Evolutionary conservation across 306 rosid species (phyloP).

Genomic region (Vachellia collinsii): DNA sequence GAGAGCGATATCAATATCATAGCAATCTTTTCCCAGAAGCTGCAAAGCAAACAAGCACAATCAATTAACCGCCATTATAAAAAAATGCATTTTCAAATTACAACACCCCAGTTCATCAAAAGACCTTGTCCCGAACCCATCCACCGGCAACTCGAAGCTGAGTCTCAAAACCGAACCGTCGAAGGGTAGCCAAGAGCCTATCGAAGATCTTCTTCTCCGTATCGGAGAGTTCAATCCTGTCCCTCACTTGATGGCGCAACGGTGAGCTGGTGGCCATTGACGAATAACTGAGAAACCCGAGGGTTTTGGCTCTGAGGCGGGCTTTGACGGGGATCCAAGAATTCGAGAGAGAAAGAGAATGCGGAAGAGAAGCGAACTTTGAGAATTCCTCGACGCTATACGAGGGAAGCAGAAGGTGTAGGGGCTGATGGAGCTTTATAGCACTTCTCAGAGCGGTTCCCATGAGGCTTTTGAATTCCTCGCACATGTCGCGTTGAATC

Average conservation of each 20-base stretch:
- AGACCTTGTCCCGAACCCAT: constrained; percentile 95
- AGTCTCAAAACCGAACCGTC: constrained; percentile 59
- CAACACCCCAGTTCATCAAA: neutral
- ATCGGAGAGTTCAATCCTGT: constrained; percentile 61
- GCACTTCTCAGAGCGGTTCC: constrained; percentile 41
- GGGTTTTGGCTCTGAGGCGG: constrained; percentile 37
- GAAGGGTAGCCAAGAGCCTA: constrained; percentile 70
- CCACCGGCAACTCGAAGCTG: constrained; percentile 99
- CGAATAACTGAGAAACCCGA: constrained; percentile 37
- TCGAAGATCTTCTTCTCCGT: constrained; percentile 69
- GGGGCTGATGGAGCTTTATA: neutral
- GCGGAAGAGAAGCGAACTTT: constrained; percentile 1
- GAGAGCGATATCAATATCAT: constrained; percentile 90
- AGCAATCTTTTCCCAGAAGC: constrained; percentile 91
- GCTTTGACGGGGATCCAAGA: constrained; percentile 40
- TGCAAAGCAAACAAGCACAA: constrained; percentile 28
- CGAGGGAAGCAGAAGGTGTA: constrained; percentile 27
- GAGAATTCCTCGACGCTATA: neutral
- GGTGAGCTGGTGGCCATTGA: constrained; percentile 41
- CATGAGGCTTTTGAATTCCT: constrained; percentile 29
- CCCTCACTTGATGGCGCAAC: constrained; percentile 48
- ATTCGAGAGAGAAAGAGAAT: constrained; percentile 2
- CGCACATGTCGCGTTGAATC: neutral
- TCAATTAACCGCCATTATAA: neutral
- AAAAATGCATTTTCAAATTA: no score